Evolutionary conservation across 176 grass and related monocot species (phyloP).

Genomic region (Rhynchospora pubera): DNA sequence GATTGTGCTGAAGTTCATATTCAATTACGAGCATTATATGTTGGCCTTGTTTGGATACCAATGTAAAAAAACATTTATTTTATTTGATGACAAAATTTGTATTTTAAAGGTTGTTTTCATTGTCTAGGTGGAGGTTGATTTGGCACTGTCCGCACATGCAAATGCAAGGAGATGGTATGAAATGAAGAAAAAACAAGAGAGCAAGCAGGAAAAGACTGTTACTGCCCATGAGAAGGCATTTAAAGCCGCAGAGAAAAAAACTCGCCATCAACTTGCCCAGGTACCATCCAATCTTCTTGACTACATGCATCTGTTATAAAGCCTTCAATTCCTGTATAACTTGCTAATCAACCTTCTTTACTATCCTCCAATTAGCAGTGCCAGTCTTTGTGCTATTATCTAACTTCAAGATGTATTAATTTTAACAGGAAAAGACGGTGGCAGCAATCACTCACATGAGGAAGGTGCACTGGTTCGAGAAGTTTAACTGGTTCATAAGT

Average conservation of each 20-base stretch:
- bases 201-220: slow-evolving; percentile 89
- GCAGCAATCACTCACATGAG: slow-evolving; percentile 95
- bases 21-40: background rate
- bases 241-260: slow-evolving; percentile 99
- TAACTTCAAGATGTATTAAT: slow-evolving; percentile 11
- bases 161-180: slow-evolving; percentile 96
- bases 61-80: background rate
- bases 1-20: background rate
- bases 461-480: slow-evolving; percentile 99
- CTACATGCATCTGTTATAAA: background rate
- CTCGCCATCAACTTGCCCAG: slow-evolving; percentile 87
- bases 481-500: slow-evolving; percentile 99
- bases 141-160: slow-evolving; percentile 97
- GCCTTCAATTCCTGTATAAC: background rate
- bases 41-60: background rate
- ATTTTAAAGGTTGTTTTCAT: background rate
- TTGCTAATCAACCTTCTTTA: background rate
- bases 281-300: slow-evolving; percentile 26
- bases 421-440: slow-evolving; percentile 80
- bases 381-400: background rate
- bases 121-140: slow-evolving; percentile 82
- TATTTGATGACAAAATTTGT: background rate
- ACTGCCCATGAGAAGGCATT: slow-evolving; percentile 92
- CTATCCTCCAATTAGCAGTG: background rate
- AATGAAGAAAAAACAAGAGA: slow-evolving; percentile 96